Conservation (phyloP, 1,284 basidiomycete genomes). For the Malassezia dermatis region DNA sequence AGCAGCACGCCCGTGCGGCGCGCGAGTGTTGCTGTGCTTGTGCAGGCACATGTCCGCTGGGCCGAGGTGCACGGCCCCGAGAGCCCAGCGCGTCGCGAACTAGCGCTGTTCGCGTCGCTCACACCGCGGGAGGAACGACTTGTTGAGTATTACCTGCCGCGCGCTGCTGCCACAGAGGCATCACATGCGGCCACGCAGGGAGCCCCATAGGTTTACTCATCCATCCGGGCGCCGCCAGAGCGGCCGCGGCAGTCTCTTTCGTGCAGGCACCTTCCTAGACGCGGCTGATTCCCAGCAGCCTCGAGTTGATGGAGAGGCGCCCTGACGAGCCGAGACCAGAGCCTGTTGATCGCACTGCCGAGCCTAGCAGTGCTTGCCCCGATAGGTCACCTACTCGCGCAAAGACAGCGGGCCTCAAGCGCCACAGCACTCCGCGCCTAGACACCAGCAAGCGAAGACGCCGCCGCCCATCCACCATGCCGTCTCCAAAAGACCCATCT, state of each 20-base stretch:
- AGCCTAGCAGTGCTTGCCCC: background rate
- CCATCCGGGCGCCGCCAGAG: background rate
- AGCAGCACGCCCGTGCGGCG: constrained; percentile 10
- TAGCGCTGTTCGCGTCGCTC: background rate
- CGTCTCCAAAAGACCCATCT: background rate
- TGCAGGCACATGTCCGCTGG: background rate
- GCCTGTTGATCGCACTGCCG: background rate
- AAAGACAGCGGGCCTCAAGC: background rate
- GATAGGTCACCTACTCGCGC: background rate
- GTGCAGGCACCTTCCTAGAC: background rate
- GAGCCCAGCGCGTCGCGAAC: background rate
- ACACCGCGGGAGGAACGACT: constrained; percentile 1
- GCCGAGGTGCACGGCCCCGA: background rate
- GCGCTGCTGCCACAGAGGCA: background rate
- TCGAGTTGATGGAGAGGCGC: constrained; percentile 1
- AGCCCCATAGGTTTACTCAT: background rate
- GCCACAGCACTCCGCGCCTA: background rate
- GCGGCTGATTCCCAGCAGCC: background rate
- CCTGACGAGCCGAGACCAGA: background rate
- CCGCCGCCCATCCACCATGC: background rate
- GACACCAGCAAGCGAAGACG: background rate
- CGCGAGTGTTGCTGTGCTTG: constrained; percentile 2
- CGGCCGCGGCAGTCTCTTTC: background rate
- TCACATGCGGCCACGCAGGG: background rate
- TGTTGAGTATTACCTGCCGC: constrained; percentile 3